A percentile compares a stretch with the other conserved stretches of the same genome.
phyloP scores from a whole-genome alignment of 2,329 filamentous ascomycete genomes.

The Akanthomyces uredinophilus region DNA sequence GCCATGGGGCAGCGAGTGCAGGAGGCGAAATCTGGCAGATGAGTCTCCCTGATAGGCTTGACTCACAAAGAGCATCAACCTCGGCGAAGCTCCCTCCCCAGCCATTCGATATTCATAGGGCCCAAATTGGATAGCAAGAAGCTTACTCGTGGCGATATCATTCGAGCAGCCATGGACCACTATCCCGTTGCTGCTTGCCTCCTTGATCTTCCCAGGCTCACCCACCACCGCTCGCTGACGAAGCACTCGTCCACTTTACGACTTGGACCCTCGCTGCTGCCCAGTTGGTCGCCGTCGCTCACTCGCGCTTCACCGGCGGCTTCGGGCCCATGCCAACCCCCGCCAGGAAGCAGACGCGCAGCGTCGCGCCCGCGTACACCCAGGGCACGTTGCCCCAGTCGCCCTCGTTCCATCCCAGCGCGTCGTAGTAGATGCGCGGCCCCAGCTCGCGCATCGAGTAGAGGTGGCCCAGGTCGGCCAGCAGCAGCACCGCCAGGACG shows the following conservation, averaged over 20 bases:
- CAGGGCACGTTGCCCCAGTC: slow-evolving; percentile 65
- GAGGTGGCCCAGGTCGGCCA: slow-evolving; percentile 74
- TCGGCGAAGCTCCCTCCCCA: neutral
- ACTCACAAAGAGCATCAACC: no score
- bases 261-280: no score
- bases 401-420: slow-evolving; percentile 59
- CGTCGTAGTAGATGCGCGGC: slow-evolving; percentile 56
- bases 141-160: no score
- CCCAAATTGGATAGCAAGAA: neutral
- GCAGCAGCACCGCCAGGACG: slow-evolving; percentile 60
- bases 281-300: neutral
- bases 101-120: neutral
- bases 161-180: no score
- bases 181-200: no score
- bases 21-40: no score
- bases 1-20: no score
- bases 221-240: no score
- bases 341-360: slow-evolving; percentile 54
- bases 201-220: no score
- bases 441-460: slow-evolving; percentile 60
- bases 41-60: no score
- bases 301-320: slow-evolving; percentile 17
- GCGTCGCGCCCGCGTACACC: slow-evolving; percentile 60
- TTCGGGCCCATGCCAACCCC: slow-evolving; percentile 46
- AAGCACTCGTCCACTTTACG: no score